Conservation (phyloP, 306 rosid genomes). For the Begonia fuchsioides region DNA sequence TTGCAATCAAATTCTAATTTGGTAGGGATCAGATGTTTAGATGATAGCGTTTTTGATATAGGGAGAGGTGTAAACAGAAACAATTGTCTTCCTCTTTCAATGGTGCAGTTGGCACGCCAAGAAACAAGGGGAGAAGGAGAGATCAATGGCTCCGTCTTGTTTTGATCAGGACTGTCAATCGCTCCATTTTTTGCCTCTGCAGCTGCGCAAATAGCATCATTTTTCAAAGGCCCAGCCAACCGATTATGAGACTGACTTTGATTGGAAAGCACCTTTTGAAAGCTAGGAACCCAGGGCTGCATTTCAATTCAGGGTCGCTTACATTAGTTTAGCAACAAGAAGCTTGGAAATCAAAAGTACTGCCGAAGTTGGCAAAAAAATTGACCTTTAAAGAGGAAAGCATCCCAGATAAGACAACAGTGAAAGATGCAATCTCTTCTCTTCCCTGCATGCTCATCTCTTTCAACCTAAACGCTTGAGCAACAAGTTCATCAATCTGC, state of each 20-base stretch:
- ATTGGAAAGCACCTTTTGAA: slow-evolving; percentile 33
- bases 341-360: not conserved
- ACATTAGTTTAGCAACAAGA: slow-evolving; percentile 9
- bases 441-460: slow-evolving; percentile 25
- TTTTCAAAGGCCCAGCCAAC: slow-evolving; percentile 5
- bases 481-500: slow-evolving; percentile 79
- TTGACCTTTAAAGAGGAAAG: slow-evolving; percentile 65
- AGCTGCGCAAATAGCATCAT: slow-evolving; percentile 11
- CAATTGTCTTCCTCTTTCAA: slow-evolving; percentile 68
- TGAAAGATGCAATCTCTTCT: slow-evolving; percentile 44
- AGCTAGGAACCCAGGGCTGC: slow-evolving; percentile 81
- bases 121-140: slow-evolving; percentile 96
- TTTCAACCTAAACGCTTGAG: slow-evolving; percentile 37
- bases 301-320: slow-evolving; percentile 9
- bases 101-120: slow-evolving; percentile 73
- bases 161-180: slow-evolving; percentile 30
- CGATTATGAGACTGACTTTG: slow-evolving; percentile 14
- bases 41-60: slow-evolving; percentile 43
- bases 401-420: slow-evolving; percentile 41
- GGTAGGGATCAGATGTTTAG: slow-evolving; percentile 29
- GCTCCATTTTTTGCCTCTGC: slow-evolving; percentile 13
- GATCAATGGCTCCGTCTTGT: slow-evolving; percentile 24
- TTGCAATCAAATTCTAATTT: slow-evolving; percentile 24
- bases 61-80: slow-evolving; percentile 94
- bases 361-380: not conserved